These are phyloP conservation scores for Lecanicillium sp. DNA, from an alignment of 2,329 filamentous ascomycete genomes.

Conservation along the genomic window DNA sequence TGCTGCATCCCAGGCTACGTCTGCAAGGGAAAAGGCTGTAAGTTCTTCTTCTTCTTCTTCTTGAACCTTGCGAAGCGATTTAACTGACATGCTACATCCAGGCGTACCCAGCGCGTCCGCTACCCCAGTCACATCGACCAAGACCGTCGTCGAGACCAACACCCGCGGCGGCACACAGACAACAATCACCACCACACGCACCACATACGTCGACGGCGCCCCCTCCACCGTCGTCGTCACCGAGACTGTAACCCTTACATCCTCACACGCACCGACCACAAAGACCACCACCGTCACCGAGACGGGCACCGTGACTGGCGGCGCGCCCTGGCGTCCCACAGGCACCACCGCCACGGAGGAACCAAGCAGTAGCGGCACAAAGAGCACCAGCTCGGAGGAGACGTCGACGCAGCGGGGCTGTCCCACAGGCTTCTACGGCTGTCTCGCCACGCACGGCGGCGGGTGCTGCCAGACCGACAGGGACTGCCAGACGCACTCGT, in stretches of 20 bases:
- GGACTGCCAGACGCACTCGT: slow-evolving; percentile 76
- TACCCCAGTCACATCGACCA: slow-evolving; percentile 17
- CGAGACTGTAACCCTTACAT: slow-evolving; percentile 32
- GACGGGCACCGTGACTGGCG: slow-evolving; percentile 35
- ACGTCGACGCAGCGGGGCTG: slow-evolving; percentile 44
- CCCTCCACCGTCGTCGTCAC: slow-evolving; percentile 37
- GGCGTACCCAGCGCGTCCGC: slow-evolving; percentile 30
- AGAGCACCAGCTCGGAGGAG: slow-evolving; percentile 31
- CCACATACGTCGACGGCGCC: slow-evolving; percentile 30
- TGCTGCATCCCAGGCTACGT: slow-evolving; percentile 69
- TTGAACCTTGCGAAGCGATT: no score
- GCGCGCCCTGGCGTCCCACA: slow-evolving; percentile 44
- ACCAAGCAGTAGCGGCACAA: slow-evolving; percentile 14
- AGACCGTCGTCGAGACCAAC: slow-evolving; percentile 17
- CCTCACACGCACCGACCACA: slow-evolving; percentile 27
- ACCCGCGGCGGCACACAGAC: slow-evolving; percentile 16
- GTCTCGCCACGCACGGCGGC: slow-evolving; percentile 75
- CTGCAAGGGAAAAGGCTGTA: slow-evolving; percentile 66
- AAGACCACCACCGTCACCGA: slow-evolving; percentile 28
- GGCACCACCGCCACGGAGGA: slow-evolving; percentile 30
- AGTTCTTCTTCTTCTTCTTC: slow-evolving; percentile 26
- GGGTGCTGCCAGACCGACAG: slow-evolving; percentile 83
- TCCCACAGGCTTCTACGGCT: slow-evolving; percentile 88
- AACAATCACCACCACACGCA: slow-evolving; percentile 35
- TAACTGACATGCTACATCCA: slow-evolving; percentile 15